Evolutionary conservation across 257 asterid species (phyloP).

Genomic region (Nicotiana benthamiana): DNA sequence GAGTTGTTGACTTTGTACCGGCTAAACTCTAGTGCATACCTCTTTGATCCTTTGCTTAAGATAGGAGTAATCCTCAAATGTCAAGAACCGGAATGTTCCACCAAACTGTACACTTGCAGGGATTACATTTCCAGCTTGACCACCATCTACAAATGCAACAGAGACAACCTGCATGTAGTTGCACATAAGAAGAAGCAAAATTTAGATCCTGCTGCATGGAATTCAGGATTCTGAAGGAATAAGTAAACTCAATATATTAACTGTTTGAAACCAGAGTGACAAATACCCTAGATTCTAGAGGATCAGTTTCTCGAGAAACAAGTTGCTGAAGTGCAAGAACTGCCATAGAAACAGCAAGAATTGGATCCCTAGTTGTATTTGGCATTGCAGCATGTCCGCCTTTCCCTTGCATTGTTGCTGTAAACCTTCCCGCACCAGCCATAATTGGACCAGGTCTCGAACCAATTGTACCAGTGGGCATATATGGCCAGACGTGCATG

Average conservation of each 20-base stretch:
- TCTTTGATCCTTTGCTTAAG: conserved; percentile 63
- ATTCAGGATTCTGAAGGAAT: not conserved
- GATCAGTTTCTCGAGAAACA: conserved; percentile 84
- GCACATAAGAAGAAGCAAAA: not conserved
- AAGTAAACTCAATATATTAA: not conserved
- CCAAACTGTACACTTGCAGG: conserved; percentile 70
- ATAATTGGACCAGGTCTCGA: conserved; percentile 70
- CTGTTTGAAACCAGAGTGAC: not conserved
- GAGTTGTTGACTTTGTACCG: not conserved
- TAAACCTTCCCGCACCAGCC: conserved; percentile 71
- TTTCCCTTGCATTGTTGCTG: conserved; percentile 50
- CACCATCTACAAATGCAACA: conserved; percentile 56
- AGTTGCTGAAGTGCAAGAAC: conserved; percentile 76
- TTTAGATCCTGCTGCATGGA: not conserved
- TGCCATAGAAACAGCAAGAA: conserved; percentile 61
- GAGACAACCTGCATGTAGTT: conserved; percentile 47
- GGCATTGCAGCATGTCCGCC: conserved; percentile 92
- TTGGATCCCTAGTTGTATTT: conserved; percentile 58
- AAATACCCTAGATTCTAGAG: conserved; percentile 63
- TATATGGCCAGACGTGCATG: conserved; percentile 52
- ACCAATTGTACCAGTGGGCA: conserved; percentile 38
- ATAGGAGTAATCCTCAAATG: conserved; percentile 36
- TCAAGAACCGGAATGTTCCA: conserved; percentile 73
- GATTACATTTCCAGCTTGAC: conserved; percentile 56
- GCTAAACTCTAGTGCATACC: conserved; percentile 23